These are phyloP conservation scores for Globisporangium megalacanthum DNA, from an alignment of 352 stramenopile genomes.

Conservation along the genomic window DNA sequence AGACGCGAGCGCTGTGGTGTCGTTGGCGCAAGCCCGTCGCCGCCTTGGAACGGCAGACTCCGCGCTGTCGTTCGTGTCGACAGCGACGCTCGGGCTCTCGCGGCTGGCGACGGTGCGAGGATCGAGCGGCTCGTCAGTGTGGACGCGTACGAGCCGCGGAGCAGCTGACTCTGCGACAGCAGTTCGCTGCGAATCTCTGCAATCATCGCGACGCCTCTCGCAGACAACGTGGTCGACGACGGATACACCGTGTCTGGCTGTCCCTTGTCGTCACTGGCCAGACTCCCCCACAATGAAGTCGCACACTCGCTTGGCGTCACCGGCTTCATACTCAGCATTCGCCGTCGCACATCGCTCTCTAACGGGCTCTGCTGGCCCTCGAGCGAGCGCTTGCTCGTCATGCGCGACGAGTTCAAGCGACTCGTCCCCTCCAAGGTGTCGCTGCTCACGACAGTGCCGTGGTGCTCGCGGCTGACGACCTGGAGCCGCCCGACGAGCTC, in stretches of 20 bases:
- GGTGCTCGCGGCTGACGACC: conserved; percentile 34
- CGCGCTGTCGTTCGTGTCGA: background rate
- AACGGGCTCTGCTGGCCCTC: background rate
- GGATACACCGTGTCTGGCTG: background rate
- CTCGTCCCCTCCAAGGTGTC: background rate
- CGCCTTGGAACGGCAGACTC: no score
- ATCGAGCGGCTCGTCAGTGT: background rate
- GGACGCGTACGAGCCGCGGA: background rate
- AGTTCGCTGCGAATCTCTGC: background rate
- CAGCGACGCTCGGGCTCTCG: background rate
- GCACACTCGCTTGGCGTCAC: background rate
- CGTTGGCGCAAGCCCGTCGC: background rate
- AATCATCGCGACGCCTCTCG: background rate
- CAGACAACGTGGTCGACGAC: background rate
- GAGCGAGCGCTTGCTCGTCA: background rate
- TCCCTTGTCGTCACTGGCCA: background rate
- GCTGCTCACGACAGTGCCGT: conserved; percentile 1
- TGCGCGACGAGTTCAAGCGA: background rate
- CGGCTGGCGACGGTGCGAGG: background rate
- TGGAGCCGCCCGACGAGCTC: conserved; percentile 51
- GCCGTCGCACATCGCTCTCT: background rate
- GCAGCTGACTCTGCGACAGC: background rate
- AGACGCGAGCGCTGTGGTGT: background rate
- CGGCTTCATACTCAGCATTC: background rate
- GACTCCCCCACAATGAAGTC: background rate